Base-by-base conservation (phyloP, 2,329 filamentous ascomycete genomes). In the Amphichorda felina region DNA sequence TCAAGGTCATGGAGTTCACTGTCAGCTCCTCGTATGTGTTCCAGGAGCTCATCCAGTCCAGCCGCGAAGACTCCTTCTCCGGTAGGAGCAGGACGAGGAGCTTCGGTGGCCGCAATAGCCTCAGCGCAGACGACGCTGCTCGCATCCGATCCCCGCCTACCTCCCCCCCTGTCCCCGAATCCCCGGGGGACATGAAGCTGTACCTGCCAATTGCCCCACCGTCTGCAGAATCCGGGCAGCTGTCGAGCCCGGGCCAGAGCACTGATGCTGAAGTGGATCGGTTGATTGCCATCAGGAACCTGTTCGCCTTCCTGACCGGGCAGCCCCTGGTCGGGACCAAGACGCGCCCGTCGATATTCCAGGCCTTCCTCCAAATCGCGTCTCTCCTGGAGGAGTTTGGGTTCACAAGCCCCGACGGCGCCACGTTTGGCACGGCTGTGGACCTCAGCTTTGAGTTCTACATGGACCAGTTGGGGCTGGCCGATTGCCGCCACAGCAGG, bases 401-500 rank as follows among this genome's bases (percentile, higher is more conserved):
- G 25, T 79, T 76, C 45, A 66, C 56, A 1, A 71, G 66, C 39
- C 50, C 53, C n/a, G 71, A 75, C 40, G 70, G 70, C 6, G 64
- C 66, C 13, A 72, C 67, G 0, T 79, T 71, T 51, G 77, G 77
- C 28, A 68, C 72, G 35, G 64, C 66, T 2, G 73, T 74, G 2
- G 65, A 76, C 31, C 62, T 74, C 13, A 80, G 77, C 51, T 86
- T 88, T 45, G 67, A 75, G 41, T 74, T 73, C 47, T 93, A 87
- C 49, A 75, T 88, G 40, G 79, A 88, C 32, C 81, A 91, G 53
- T 65, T 87, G 41, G 69, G 67, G 15, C 61, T 96, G 22, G 81
- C 75, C 3, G 89, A 96, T 56, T 80, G 94, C 32, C 71, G 87
- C 37, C 64, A 73, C 40, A 94, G 84, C 52, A 73, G 81, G 18